Percentiles rank a stretch among this genome's conserved stretches.
phyloP scores from a whole-genome alignment of 1,284 basidiomycete genomes.

The Trametes hirsuta region DNA sequence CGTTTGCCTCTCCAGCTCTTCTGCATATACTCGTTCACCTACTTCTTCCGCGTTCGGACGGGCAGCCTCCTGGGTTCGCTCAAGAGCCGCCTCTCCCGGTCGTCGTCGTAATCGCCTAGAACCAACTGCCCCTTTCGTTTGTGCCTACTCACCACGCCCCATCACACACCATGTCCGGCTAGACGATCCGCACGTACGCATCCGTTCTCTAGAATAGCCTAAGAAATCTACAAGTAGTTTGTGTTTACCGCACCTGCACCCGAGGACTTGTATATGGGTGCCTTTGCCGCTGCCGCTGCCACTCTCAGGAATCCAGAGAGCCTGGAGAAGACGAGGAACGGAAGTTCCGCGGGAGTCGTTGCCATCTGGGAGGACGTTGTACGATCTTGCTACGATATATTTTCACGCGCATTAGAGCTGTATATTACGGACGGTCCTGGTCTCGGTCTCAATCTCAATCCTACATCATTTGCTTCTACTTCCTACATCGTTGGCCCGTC shows the following conservation, averaged over 20 bases:
- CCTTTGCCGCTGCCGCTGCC: too few relatives aligned
- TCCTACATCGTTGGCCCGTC: neutral
- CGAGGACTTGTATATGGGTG: neutral
- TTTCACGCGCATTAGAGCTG: neutral
- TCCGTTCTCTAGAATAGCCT: neutral
- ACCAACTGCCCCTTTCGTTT: neutral
- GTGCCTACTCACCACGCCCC: neutral
- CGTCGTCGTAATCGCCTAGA: conserved; percentile 3
- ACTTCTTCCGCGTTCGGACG: conserved; percentile 22
- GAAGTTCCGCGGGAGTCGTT: too few relatives aligned
- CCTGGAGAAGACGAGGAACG: too few relatives aligned
- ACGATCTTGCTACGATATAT: neutral
- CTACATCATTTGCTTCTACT: neutral
- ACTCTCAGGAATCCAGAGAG: too few relatives aligned
- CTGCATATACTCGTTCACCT: conserved; percentile 35
- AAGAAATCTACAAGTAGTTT: neutral
- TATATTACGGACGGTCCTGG: neutral
- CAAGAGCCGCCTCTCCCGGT: conserved; percentile 11
- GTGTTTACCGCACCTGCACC: neutral
- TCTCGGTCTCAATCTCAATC: neutral
- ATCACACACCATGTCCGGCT: neutral
- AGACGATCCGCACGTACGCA: neutral
- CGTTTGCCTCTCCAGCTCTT: conserved; percentile 29
- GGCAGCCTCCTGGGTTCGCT: conserved; percentile 19
- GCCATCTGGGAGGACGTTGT: neutral